Conservation (phyloP, 306 rosid species). For the Gleditsia sinensis region DNA sequence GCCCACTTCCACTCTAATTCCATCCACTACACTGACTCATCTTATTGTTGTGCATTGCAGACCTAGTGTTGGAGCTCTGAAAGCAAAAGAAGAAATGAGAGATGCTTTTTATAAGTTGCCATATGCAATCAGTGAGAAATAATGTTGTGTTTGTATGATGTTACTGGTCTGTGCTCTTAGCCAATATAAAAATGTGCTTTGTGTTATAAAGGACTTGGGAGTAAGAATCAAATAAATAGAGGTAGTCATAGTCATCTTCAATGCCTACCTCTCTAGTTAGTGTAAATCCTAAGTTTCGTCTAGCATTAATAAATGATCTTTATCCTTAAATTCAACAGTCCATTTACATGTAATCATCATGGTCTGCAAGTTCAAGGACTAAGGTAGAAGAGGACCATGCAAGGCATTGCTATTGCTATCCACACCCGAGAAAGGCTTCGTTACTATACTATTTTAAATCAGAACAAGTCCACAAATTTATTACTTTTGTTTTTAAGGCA, state of each 20-base stretch:
- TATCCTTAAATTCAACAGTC: not conserved
- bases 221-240: slow-evolving; percentile 38
- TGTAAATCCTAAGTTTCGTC: slow-evolving; percentile 28
- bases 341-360: not conserved
- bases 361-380: too few species aligned
- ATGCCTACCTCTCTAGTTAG: slow-evolving; percentile 25
- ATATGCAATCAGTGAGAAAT: slow-evolving; percentile 28
- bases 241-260: slow-evolving; percentile 42
- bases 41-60: slow-evolving; percentile 44
- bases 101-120: slow-evolving; percentile 13
- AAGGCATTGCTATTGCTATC: too few species aligned
- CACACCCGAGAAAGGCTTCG: too few species aligned
- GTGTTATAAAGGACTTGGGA: slow-evolving; percentile 20
- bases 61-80: slow-evolving; percentile 87
- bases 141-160: slow-evolving; percentile 31
- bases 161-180: slow-evolving; percentile 35
- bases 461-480: too few species aligned
- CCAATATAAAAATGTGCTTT: slow-evolving; percentile 25
- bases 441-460: too few species aligned
- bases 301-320: slow-evolving; percentile 1
- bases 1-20: not conserved
- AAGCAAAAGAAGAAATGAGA: slow-evolving; percentile 26
- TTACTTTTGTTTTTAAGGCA: too few species aligned
- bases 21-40: not conserved
- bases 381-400: too few species aligned